These are phyloP conservation scores for Rostrohypoxylon terebratum DNA, from an alignment of 495 filamentous ascomycete genomes.

Conservation along the genomic window DNA sequence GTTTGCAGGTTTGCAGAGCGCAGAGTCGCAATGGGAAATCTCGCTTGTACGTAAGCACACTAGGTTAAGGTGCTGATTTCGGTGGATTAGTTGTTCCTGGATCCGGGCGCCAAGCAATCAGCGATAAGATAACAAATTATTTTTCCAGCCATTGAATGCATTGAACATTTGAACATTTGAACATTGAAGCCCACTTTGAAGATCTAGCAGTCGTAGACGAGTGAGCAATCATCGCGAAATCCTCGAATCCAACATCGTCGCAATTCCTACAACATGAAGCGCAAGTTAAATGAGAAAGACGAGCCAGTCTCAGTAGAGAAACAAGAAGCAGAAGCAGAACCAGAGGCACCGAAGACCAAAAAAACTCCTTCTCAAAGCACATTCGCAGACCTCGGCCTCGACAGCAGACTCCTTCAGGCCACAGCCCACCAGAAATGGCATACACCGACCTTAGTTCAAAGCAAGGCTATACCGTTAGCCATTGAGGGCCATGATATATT, in stretches of 20 bases:
- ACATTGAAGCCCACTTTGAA: background rate
- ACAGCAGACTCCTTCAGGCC: conserved; percentile 86
- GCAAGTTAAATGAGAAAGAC: conserved; percentile 66
- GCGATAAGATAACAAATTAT: conserved; percentile 45
- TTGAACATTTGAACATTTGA: background rate
- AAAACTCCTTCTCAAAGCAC: conserved; percentile 41
- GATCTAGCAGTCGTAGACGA: background rate
- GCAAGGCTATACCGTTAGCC: conserved; percentile 86
- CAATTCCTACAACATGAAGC: conserved; percentile 58
- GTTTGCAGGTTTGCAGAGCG: background rate
- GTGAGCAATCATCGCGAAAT: conserved; percentile 8
- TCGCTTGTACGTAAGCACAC: background rate
- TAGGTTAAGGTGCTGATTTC: background rate
- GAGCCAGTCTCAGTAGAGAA: conserved; percentile 52
- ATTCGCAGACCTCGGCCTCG: conserved; percentile 75
- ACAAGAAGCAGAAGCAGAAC: conserved; percentile 20
- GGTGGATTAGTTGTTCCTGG: conserved; percentile 34
- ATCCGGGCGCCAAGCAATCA: background rate
- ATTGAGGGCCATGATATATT: conserved; percentile 93
- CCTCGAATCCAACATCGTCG: background rate
- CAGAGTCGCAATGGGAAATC: background rate
- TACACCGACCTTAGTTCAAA: conserved; percentile 86
- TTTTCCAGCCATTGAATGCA: conserved; percentile 26
- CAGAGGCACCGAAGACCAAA: conserved; percentile 21
- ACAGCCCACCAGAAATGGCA: conserved; percentile 85